phyloP scores from a whole-genome alignment of 306 rosid genomes.

The Sesbania bispinosa region DNA sequence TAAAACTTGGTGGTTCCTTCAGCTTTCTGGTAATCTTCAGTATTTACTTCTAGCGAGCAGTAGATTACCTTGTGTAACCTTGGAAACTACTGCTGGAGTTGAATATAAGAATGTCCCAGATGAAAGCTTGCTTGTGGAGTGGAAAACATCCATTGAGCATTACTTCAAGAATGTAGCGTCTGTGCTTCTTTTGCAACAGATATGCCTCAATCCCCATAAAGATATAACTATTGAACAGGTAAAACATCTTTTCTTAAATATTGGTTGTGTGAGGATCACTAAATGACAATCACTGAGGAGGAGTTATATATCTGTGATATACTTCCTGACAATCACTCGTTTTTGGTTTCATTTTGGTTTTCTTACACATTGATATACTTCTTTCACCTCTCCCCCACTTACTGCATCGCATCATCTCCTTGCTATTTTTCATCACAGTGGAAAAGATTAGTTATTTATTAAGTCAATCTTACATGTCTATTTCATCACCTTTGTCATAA shows the following conservation, averaged over 20 bases:
- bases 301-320: neutral
- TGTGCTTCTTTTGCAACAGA: slow-evolving; percentile 61
- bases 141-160: slow-evolving; percentile 58
- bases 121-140: slow-evolving; percentile 40
- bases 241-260: neutral
- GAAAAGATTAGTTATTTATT: neutral
- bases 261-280: neutral
- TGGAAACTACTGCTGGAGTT: slow-evolving; percentile 25
- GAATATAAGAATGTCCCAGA: slow-evolving; percentile 14
- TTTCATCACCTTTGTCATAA: neutral
- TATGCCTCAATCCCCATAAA: slow-evolving; percentile 60
- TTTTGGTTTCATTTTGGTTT: neutral
- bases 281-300: neutral
- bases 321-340: no score
- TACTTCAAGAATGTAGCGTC: slow-evolving; percentile 74
- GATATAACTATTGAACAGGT: slow-evolving; percentile 78
- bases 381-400: neutral
- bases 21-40: slow-evolving; percentile 48
- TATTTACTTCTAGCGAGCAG: slow-evolving; percentile 45
- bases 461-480: neutral
- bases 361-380: neutral
- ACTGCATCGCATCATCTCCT: neutral
- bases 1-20: slow-evolving; percentile 89
- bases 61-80: slow-evolving; percentile 35
- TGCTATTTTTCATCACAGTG: neutral